Evolutionary conservation across 1,284 basidiomycete species (phyloP).

Genomic region (Moesziomyces parantarcticus): DNA sequence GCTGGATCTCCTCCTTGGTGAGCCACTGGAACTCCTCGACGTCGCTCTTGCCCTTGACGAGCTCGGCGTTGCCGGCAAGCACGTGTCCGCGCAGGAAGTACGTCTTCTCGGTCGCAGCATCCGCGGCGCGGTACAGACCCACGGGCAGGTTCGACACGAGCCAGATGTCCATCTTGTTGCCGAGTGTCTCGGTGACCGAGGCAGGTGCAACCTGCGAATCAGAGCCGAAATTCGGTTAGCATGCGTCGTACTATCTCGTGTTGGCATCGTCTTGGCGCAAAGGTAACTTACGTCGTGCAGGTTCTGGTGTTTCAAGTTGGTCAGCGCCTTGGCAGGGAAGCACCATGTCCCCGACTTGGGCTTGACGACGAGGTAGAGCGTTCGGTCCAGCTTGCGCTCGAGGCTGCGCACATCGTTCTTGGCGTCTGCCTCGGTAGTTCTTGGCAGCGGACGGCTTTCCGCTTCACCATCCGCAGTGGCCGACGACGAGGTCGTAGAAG

Average conservation of each 20-base stretch:
- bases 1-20: constrained; percentile 84
- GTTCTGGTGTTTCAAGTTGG: constrained; percentile 31
- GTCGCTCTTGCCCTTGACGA: constrained; percentile 46
- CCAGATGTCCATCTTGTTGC: constrained; percentile 64
- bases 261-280: not conserved
- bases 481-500: not conserved
- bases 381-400: constrained; percentile 83
- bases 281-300: constrained; percentile 34
- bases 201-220: constrained; percentile 28
- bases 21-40: constrained; percentile 86
- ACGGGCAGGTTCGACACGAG: constrained; percentile 62
- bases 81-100: constrained; percentile 61
- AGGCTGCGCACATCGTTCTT: constrained; percentile 77
- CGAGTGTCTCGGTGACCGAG: constrained; percentile 48
- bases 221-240: not conserved
- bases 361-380: constrained; percentile 84
- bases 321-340: constrained; percentile 48
- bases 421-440: constrained; percentile 74
- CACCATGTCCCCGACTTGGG: constrained; percentile 59
- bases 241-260: not conserved
- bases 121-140: constrained; percentile 38
- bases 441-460: constrained; percentile 64
- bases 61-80: constrained; percentile 53
- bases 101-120: constrained; percentile 36
- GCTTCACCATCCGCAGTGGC: constrained; percentile 67